Evolutionary conservation across 2,329 filamentous ascomycete genomes (phyloP).

Genomic region (Epicoccum nigrum): DNA sequence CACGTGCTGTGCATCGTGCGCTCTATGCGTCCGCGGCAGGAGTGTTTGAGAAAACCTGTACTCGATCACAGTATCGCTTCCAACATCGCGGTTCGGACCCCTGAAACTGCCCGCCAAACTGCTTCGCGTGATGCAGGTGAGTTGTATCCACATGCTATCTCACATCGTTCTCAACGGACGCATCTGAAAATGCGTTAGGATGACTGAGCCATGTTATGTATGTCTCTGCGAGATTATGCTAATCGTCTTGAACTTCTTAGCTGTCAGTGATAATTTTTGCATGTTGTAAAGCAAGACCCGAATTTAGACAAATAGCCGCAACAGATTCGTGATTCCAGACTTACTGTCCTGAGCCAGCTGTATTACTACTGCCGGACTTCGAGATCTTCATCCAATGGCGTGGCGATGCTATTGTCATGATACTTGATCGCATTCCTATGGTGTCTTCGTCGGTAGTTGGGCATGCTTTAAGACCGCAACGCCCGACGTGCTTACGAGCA

Average conservation of each 20-base stretch:
- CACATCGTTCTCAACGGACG: not conserved
- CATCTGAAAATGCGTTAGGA: not conserved
- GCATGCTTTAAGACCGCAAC: too few species aligned
- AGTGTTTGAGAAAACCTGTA: not conserved
- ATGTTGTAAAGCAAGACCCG: not conserved
- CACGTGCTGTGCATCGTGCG: not conserved
- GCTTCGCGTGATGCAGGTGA: not conserved
- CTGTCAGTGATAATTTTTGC: too few species aligned
- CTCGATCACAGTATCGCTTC: slow-evolving; percentile 8
- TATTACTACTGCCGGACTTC: too few species aligned
- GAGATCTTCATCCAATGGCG: too few species aligned
- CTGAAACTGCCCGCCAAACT: slow-evolving; percentile 1
- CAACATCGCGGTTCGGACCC: slow-evolving; percentile 3
- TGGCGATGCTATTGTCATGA: too few species aligned
- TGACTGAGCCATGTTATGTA: slow-evolving; percentile 4
- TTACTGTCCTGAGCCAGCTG: too few species aligned
- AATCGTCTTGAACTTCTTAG: not conserved
- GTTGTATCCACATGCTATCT: not conserved
- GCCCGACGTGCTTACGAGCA: too few species aligned
- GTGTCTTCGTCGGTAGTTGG: too few species aligned
- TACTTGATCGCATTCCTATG: too few species aligned
- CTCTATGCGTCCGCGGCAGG: not conserved
- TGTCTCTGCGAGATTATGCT: not conserved
- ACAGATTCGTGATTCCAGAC: too few species aligned
- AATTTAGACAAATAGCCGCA: too few species aligned